These are phyloP conservation scores for Phytophthora multivora DNA, from an alignment of 352 stramenopile genomes.

Conservation along the genomic window DNA sequence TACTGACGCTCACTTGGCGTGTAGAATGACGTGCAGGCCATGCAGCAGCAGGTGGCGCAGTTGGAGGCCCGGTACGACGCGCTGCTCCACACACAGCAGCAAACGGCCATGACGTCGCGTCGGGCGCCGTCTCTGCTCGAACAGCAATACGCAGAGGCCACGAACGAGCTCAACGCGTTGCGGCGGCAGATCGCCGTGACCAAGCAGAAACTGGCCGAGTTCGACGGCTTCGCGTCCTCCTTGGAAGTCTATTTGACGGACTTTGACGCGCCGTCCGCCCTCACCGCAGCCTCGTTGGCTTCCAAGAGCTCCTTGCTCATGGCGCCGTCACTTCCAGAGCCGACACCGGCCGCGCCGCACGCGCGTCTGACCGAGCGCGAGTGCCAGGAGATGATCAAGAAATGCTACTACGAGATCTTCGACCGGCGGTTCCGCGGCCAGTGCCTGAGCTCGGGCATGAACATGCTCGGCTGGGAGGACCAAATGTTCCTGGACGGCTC, in stretches of 20 bases:
- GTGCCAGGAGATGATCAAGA: constrained; percentile 55
- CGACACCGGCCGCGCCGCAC: neutral
- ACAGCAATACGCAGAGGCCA: constrained; percentile 37
- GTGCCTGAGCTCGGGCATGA: constrained; percentile 46
- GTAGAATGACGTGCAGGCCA: constrained; percentile 48
- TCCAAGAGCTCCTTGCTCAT: constrained; percentile 30
- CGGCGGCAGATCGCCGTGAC: constrained; percentile 38
- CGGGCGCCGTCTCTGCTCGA: constrained; percentile 23
- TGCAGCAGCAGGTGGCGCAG: constrained; percentile 42
- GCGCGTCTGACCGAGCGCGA: constrained; percentile 32
- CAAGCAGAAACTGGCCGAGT: constrained; percentile 43
- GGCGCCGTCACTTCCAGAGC: constrained; percentile 13
- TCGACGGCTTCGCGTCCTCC: constrained; percentile 47
- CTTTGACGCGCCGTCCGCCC: constrained; percentile 25
- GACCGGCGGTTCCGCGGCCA: constrained; percentile 38
- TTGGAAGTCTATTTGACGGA: constrained; percentile 43
- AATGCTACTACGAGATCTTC: constrained; percentile 60
- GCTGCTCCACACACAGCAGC: constrained; percentile 30
- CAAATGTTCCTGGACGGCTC: constrained; percentile 56
- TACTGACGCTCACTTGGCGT: neutral
- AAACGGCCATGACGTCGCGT: constrained; percentile 15
- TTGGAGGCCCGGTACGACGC: constrained; percentile 44
- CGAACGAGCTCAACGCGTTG: constrained; percentile 37
- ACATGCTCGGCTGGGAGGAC: constrained; percentile 55
- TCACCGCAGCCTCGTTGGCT: constrained; percentile 14